These are phyloP conservation scores for Singerocomus inundabilis DNA, from an alignment of 1,284 basidiomycete genomes.

Conservation along the genomic window DNA sequence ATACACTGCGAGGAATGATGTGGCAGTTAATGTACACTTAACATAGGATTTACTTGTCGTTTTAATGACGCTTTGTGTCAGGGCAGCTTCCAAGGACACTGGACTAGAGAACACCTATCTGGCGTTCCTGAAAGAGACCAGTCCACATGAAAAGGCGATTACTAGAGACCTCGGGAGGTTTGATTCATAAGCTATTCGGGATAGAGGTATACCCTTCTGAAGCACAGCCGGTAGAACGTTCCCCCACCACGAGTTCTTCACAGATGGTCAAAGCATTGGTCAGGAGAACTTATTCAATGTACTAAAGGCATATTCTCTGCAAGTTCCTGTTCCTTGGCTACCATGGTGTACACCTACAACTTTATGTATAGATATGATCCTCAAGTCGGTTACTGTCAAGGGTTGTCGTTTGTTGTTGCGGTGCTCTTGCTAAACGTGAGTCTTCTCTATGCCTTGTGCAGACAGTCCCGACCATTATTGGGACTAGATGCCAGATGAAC, in stretches of 20 bases:
- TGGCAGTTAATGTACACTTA: constrained; percentile 91
- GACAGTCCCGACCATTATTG: constrained; percentile 5
- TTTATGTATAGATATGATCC: constrained; percentile 72
- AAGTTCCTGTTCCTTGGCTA: constrained; percentile 27
- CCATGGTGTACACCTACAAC: constrained; percentile 15
- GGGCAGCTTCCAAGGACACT: constrained; percentile 87
- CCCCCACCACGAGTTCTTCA: constrained; percentile 97
- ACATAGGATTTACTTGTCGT: constrained; percentile 6
- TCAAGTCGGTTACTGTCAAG: constrained; percentile 97
- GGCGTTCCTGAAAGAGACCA: constrained; percentile 78
- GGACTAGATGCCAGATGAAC: constrained; percentile 95
- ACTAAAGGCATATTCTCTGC: constrained; percentile 94
- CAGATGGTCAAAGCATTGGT: constrained; percentile 86
- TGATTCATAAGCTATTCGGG: constrained; percentile 11
- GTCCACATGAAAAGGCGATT: constrained; percentile 92
- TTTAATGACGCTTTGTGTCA: constrained; percentile 31
- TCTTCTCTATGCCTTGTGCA: neutral
- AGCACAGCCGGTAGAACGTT: constrained; percentile 65
- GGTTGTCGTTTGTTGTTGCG: constrained; percentile 93
- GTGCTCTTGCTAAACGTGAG: constrained; percentile 88
- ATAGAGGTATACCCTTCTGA: constrained; percentile 12
- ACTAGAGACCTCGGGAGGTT: constrained; percentile 84
- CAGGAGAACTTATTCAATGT: constrained; percentile 98
- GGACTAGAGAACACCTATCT: constrained; percentile 88
- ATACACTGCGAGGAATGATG: constrained; percentile 87